Evolutionary conservation across 2,329 filamentous ascomycete genomes (phyloP).

Genomic region (Beauveria medogensis): DNA sequence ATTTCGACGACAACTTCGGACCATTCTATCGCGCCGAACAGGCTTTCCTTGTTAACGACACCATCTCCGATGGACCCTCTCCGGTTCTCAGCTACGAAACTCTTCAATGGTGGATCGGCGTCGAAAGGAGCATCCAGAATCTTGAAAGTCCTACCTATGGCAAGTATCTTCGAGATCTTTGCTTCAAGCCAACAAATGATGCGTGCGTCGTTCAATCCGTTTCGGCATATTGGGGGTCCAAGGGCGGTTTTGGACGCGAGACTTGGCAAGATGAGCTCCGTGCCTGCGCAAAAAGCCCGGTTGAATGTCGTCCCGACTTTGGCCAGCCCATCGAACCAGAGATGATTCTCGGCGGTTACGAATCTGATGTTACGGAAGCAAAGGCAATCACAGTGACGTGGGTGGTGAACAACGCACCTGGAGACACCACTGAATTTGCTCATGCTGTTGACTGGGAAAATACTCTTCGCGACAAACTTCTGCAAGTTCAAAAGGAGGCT

Average conservation of each 20-base stretch:
- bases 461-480: slow-evolving; percentile 63
- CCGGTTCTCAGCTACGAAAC: slow-evolving; percentile 86
- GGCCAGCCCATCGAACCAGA: slow-evolving; percentile 80
- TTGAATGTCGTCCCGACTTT: slow-evolving; percentile 79
- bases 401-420: slow-evolving; percentile 82
- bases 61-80: slow-evolving; percentile 50
- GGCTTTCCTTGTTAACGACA: slow-evolving; percentile 88
- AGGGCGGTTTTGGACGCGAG: slow-evolving; percentile 29
- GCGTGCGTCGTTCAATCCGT: slow-evolving; percentile 90
- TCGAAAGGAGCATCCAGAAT: slow-evolving; percentile 68
- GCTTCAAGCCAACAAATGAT: slow-evolving; percentile 84
- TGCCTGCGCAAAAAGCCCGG: slow-evolving; percentile 70
- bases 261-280: slow-evolving; percentile 67
- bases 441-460: slow-evolving; percentile 86
- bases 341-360: slow-evolving; percentile 78
- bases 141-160: slow-evolving; percentile 63
- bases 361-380: slow-evolving; percentile 60
- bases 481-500: slow-evolving; percentile 76
- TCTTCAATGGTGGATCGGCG: slow-evolving; percentile 85
- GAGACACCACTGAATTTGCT: slow-evolving; percentile 61
- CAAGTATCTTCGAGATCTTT: slow-evolving; percentile 71
- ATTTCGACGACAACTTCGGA: slow-evolving; percentile 89
- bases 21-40: slow-evolving; percentile 95
- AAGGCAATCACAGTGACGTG: slow-evolving; percentile 82
- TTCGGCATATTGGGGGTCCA: slow-evolving; percentile 76